Conservation (phyloP, 2,329 filamentous ascomycete species). For the Paecilomyces sp. region DNA sequence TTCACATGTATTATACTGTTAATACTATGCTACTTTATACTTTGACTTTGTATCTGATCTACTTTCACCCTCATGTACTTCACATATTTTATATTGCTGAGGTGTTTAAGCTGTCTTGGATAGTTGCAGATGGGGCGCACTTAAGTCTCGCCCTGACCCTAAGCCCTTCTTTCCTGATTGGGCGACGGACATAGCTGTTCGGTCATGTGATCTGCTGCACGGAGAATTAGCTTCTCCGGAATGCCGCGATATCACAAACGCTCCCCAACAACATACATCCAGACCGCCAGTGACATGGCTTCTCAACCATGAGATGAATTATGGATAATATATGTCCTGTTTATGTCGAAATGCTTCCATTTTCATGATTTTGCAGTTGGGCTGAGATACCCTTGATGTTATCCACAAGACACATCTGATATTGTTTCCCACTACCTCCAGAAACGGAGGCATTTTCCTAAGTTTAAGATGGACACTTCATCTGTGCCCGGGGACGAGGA, state of each 20-base stretch:
- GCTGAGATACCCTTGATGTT: conserved; percentile 10
- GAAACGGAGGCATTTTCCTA: neutral
- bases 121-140: neutral
- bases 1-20: neutral
- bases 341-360: neutral
- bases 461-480: conserved; percentile 19
- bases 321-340: neutral
- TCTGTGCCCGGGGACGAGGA: conserved; percentile 13
- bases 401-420: conserved; percentile 1
- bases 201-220: conserved; percentile 2
- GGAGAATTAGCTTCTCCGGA: neutral
- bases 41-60: neutral
- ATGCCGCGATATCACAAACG: conserved; percentile 1
- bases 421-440: conserved; percentile 1
- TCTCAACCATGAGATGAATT: neutral
- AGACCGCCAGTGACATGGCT: neutral
- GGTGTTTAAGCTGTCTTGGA: neutral
- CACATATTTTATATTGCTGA: neutral
- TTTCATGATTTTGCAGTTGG: neutral
- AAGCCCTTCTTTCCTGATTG: neutral
- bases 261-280: neutral
- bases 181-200: neutral
- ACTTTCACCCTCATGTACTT: neutral
- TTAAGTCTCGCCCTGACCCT: neutral
- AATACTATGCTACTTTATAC: neutral